These are phyloP conservation scores for Mariannaea elegans DNA, from an alignment of 2,329 filamentous ascomycete species.

Conservation along the genomic window DNA sequence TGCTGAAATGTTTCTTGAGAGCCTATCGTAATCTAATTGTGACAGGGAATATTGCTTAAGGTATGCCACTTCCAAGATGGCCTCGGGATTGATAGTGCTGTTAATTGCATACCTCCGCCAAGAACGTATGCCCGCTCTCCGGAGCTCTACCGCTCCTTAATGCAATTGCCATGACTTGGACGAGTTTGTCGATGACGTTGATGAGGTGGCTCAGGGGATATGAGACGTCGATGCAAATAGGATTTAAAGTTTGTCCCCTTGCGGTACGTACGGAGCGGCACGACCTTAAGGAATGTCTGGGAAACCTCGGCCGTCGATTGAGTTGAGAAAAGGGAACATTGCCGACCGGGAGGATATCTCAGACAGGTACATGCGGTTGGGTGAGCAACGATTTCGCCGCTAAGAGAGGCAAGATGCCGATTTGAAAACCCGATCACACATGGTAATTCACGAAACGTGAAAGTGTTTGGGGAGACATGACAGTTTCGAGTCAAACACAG, in stretches of 20 bases:
- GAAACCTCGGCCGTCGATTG: constrained; percentile 15
- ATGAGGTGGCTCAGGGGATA: constrained; percentile 16
- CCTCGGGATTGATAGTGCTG: not conserved
- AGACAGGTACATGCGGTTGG: not conserved
- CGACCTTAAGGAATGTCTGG: constrained; percentile 13
- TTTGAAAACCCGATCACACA: constrained; percentile 59
- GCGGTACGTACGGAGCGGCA: constrained; percentile 13
- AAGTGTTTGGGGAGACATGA: constrained; percentile 13
- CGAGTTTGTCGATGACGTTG: constrained; percentile 12
- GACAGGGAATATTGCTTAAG: not conserved
- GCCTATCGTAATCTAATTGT: constrained; percentile 4
- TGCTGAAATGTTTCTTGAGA: constrained; percentile 6
- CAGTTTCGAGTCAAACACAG: constrained; percentile 39
- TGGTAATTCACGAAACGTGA: constrained; percentile 22
- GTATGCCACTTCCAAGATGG: not conserved
- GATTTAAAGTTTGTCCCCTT: constrained; percentile 19
- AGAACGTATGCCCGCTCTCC: not conserved
- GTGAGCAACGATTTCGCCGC: not conserved
- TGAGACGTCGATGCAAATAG: constrained; percentile 17
- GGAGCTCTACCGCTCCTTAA: not conserved
- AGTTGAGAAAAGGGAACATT: constrained; percentile 13
- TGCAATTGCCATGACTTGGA: not conserved
- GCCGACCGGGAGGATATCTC: constrained; percentile 15
- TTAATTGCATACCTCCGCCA: not conserved
- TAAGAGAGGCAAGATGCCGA: constrained; percentile 47